Evolutionary conservation across 345 rosid genomes (phyloP).

Genomic region (Acer saccharum): DNA sequence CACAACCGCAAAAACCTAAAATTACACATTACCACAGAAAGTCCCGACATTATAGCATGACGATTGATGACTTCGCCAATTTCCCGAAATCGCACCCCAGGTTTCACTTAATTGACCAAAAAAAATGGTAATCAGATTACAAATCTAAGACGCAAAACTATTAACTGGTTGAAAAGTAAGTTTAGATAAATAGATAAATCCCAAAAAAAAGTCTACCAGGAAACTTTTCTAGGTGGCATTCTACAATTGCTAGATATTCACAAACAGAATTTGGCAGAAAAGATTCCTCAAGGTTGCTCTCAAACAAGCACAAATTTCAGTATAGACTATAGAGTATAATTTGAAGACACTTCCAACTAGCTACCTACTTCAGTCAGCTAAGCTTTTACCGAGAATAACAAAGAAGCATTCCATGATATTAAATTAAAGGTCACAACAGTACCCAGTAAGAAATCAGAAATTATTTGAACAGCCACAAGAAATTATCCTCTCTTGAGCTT

Average conservation of each 20-base stretch:
- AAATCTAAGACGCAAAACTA: not conserved
- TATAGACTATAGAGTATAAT: too few relatives aligned
- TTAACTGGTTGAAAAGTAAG: not conserved
- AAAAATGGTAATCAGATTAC: constrained; percentile 2
- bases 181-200: not conserved
- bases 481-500: not conserved
- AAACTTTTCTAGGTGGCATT: not conserved
- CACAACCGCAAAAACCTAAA: not conserved
- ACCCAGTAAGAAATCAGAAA: not conserved
- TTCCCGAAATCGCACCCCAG: constrained; percentile 94
- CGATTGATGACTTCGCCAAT: constrained; percentile 90
- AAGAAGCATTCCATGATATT: not conserved
- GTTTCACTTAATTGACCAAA: constrained; percentile 62
- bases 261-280: not conserved
- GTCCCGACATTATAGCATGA: constrained; percentile 88
- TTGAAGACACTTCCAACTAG: not conserved
- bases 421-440: not conserved
- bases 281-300: too few relatives aligned
- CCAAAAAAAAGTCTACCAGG: not conserved
- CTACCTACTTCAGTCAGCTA: not conserved
- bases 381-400: not conserved
- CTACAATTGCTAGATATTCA: not conserved
- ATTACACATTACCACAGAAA: constrained; percentile 78
- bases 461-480: not conserved
- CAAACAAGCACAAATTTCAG: too few relatives aligned